Base-by-base conservation (phyloP, 2,329 filamentous ascomycete species). In the Xylariaceae sp. region DNA sequence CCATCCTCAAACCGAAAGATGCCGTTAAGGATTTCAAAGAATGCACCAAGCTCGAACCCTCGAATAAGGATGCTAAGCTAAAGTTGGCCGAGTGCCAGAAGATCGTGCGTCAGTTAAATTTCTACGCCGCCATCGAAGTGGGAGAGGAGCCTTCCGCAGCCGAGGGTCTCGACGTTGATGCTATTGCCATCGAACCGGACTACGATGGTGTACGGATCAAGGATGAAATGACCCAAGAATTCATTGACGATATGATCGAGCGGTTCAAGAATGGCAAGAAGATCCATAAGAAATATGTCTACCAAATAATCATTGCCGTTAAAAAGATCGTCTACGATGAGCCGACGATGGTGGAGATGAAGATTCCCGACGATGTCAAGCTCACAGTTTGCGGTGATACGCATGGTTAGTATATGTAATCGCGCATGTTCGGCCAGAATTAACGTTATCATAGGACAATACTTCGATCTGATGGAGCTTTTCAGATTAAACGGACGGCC, bases 341-440 rank as follows among this genome's bases (percentile, higher is more conserved):
- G 77, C 84, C 93, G 16, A 99, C 95, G 21, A 97, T 99, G 95
- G 93, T 97, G 21, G 95, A 99, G 77, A 84, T 95, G 71, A 85
- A 90, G 48, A 86, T 99, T 52, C 85, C 89, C 5, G 78, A 90
- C 44, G 91, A 88, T 54, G 86, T 89, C 55, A 84, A 89, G 70
- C 80, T 99, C 68, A 99, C 95, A 2, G 92, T 99, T 52, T 99
- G 95, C 71, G 95, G 95, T 73, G 95, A 99, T 73, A 99, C 95
- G 4, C 95, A 99, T 73, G 95, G 91, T 91, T 76, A 67, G 81
- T 75, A 57, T 26, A 18, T 16, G n/a, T 18, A 16, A 16, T 44
- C 21, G 19, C 44, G 37, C 18, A 40, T 44, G 26, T 2, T 16
- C 6, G 42, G 41, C 20, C 6, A 14, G 46, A 29, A 37, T 68